Percentiles rank a stretch among this genome's conserved stretches.
Evolutionary conservation across 2,329 filamentous ascomycete genomes (phyloP).

Genomic region (Rosellinia necatrix): DNA sequence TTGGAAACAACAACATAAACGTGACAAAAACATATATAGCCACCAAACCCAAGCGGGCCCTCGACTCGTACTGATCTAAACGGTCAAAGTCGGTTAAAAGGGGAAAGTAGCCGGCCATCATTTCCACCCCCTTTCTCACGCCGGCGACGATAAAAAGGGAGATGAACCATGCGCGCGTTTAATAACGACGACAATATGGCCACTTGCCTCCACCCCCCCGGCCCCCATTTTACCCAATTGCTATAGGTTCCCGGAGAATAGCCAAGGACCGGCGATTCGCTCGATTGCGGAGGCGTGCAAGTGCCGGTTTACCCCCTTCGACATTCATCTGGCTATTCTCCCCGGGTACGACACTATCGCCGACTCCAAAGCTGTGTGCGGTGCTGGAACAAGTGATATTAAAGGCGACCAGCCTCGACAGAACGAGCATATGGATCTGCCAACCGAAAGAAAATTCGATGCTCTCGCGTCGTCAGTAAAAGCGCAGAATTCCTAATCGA

Average conservation of each 20-base stretch:
- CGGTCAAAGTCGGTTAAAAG: too few species aligned
- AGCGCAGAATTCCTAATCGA: neutral
- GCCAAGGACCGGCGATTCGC: constrained; percentile 15
- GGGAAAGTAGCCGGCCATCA: too few species aligned
- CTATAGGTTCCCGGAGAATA: constrained; percentile 15
- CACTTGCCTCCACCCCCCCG: neutral
- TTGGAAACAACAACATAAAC: too few species aligned
- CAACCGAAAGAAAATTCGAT: neutral
- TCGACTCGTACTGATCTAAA: too few species aligned
- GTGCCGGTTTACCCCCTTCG: constrained; percentile 36
- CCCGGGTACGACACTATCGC: constrained; percentile 33
- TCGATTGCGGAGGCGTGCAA: constrained; percentile 25
- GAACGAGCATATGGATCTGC: neutral
- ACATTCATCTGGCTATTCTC: constrained; percentile 40
- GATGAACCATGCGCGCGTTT: neutral
- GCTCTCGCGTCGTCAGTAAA: neutral
- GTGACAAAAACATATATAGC: too few species aligned
- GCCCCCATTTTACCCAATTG: constrained; percentile 11
- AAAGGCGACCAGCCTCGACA: constrained; percentile 17
- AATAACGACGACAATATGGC: neutral
- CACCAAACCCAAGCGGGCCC: too few species aligned
- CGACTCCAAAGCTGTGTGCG: constrained; percentile 24
- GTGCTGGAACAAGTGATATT: constrained; percentile 27
- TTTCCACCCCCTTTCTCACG: neutral
- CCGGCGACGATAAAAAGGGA: neutral